Base-by-base conservation (phyloP, 169 alveolate species). In the Cryptosporidium xiaoi region DNA sequence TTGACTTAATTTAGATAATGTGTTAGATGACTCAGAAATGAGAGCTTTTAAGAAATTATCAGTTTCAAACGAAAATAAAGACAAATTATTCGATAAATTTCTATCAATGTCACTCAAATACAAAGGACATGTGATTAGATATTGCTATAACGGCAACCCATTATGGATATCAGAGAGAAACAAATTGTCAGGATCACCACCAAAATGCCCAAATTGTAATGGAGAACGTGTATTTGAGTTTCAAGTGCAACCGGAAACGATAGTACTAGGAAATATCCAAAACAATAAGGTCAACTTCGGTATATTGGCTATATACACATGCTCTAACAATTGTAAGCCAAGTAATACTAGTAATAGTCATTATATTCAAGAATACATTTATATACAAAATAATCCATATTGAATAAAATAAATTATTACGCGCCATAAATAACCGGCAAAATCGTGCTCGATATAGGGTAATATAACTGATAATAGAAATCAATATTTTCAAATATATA, bases 11-110 rank as follows among this genome's bases (percentile, higher is more conserved):
- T 58, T 77, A 77, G 87, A 77, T 27, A 77, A 77, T 31, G 87
- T 60, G 20, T 44, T 77, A 27, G 87, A 77, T 34, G 77, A 77
- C 29, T 77, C 87, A 6, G 87, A 77, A 60, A 77, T 77, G 87
- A 77, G 33, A 40, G 87, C 87, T 10, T 77, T 77, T 5, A 66
- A 66, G 16, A 36, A 77, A 46, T 2, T 77, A 24, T 62, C 69
- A 34, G 48, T 40, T 8, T 18, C 65, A 0, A 77, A 40, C 34
- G 24, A 33, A 24, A 64, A 56, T n/a, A 77, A 77, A 56, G 87
- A 77, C 29, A 3, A 0, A 3, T 5, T 24, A 46, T 77, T 77
- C 16, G 87, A 77, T 34, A 40, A 77, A 44, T 77, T 77, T 56
- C 20, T 77, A 24, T 58, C 29, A 10, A 60, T n/a, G 2, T 77